A percentile compares a stretch with the other conserved stretches of the same genome.
phyloP scores from a whole-genome alignment of 2,329 filamentous ascomycete species.

The Diaporthe ilicicola region DNA sequence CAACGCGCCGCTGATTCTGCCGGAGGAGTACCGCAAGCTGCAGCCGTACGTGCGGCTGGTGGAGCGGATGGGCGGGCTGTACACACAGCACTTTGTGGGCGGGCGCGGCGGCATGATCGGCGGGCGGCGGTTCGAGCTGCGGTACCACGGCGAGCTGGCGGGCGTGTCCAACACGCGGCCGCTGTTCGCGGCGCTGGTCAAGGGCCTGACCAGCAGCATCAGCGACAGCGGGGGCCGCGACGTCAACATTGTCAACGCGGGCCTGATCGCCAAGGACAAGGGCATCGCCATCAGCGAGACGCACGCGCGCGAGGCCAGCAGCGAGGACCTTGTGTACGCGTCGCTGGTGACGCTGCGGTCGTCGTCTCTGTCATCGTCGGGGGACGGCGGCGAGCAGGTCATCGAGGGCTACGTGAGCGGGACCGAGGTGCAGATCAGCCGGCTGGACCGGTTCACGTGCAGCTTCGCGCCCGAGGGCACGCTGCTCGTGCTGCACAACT shows the following conservation, averaged over 20 bases:
- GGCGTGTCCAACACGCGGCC: constrained; percentile 78
- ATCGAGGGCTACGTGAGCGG: constrained; percentile 74
- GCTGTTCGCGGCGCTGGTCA: constrained; percentile 80
- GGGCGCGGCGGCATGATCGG: constrained; percentile 56
- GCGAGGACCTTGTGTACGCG: constrained; percentile 70
- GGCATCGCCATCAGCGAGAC: constrained; percentile 82
- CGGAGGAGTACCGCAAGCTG: constrained; percentile 80
- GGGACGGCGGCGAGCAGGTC: constrained; percentile 48
- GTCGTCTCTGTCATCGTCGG: constrained; percentile 31
- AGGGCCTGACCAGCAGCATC: constrained; percentile 76
- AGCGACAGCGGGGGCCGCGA: constrained; percentile 71
- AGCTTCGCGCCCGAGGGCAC: constrained; percentile 78
- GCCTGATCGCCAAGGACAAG: constrained; percentile 77
- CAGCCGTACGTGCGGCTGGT: constrained; percentile 80
- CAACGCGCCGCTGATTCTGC: constrained; percentile 82
- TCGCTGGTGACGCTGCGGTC: constrained; percentile 76
- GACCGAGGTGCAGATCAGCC: constrained; percentile 72
- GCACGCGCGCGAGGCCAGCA: constrained; percentile 68
- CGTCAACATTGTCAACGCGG: constrained; percentile 86
- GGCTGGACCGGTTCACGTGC: constrained; percentile 77
- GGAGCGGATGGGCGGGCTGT: constrained; percentile 81
- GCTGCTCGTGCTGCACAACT: constrained; percentile 81
- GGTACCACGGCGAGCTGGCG: constrained; percentile 80
- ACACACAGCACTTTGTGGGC: constrained; percentile 76
- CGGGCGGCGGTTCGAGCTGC: constrained; percentile 76